Evolutionary conservation across 768 basidiomycete species (phyloP).

Genomic region (Calocybe cyanea): DNA sequence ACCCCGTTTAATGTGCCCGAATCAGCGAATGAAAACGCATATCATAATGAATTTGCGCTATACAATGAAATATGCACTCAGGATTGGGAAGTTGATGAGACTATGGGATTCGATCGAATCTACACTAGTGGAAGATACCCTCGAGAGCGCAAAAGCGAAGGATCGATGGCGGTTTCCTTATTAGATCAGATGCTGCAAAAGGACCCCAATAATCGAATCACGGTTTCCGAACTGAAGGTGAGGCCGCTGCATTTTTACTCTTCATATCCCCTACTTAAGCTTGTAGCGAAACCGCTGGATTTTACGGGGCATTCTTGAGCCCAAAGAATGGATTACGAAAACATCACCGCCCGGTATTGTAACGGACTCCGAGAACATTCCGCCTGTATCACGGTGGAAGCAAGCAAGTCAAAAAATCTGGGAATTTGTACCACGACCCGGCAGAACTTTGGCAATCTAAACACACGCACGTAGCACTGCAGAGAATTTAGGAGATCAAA

Average conservation of each 20-base stretch:
- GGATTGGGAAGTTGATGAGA: slow-evolving; percentile 35
- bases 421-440: slow-evolving; percentile 11
- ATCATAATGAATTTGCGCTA: slow-evolving; percentile 35
- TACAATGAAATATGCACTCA: slow-evolving; percentile 38
- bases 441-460: background rate
- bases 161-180: slow-evolving; percentile 27
- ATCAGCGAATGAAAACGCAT: slow-evolving; percentile 29
- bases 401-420: slow-evolving; percentile 25
- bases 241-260: slow-evolving; percentile 23
- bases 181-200: slow-evolving; percentile 40
- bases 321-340: slow-evolving; percentile 61
- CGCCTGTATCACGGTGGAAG: slow-evolving; percentile 21
- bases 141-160: slow-evolving; percentile 24
- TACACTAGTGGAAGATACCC: slow-evolving; percentile 33
- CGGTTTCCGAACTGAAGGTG: slow-evolving; percentile 43
- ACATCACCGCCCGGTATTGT: slow-evolving; percentile 28
- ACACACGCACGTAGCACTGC: background rate
- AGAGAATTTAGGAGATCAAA: background rate
- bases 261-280: slow-evolving; percentile 71
- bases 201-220: slow-evolving; percentile 29
- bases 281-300: slow-evolving; percentile 63
- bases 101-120: slow-evolving; percentile 34
- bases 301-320: slow-evolving; percentile 59
- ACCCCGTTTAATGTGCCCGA: slow-evolving; percentile 36
- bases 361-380: background rate